These are phyloP conservation scores for Carex parvula DNA, from an alignment of 176 grass and related monocot species.

Conservation along the genomic window DNA sequence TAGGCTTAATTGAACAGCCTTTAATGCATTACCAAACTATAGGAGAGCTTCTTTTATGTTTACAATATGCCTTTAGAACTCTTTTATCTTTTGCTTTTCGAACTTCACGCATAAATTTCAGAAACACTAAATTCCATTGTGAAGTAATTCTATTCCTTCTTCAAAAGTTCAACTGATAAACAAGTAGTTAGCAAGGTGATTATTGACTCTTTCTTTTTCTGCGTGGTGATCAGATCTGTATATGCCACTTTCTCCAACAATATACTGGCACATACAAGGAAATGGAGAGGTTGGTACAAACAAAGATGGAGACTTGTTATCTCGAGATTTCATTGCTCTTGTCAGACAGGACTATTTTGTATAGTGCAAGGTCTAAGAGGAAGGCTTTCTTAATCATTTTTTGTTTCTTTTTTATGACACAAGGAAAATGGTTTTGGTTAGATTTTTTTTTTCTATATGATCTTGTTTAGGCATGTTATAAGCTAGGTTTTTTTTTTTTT, in stretches of 20 bases:
- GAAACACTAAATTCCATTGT: not conserved
- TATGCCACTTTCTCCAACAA: slow-evolving; percentile 63
- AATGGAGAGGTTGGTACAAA: slow-evolving; percentile 58
- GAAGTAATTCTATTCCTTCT: not conserved
- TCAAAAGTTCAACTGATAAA: not conserved
- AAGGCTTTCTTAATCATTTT: not conserved
- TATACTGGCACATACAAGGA: slow-evolving; percentile 96
- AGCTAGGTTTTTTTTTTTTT: not conserved
- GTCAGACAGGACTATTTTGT: slow-evolving; percentile 84
- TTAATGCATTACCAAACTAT: not conserved
- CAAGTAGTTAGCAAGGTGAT: not conserved
- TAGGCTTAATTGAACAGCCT: not conserved
- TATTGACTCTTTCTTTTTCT: not conserved
- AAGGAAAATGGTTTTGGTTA: slow-evolving; percentile 16
- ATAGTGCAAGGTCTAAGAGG: slow-evolving; percentile 31
- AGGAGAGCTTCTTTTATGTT: not conserved
- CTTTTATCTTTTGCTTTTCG: not conserved
- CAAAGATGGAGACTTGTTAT: slow-evolving; percentile 62
- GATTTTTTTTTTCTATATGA: not conserved
- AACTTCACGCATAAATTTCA: not conserved
- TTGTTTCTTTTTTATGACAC: not conserved
- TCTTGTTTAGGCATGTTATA: slow-evolving; percentile 1
- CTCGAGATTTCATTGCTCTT: slow-evolving; percentile 61
- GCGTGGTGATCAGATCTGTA: slow-evolving; percentile 61
- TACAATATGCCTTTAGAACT: not conserved